A percentile compares a stretch with the other conserved stretches of the same genome.
phyloP scores from a whole-genome alignment of 2,329 filamentous ascomycete genomes.

The Paecilomyces sp. region DNA sequence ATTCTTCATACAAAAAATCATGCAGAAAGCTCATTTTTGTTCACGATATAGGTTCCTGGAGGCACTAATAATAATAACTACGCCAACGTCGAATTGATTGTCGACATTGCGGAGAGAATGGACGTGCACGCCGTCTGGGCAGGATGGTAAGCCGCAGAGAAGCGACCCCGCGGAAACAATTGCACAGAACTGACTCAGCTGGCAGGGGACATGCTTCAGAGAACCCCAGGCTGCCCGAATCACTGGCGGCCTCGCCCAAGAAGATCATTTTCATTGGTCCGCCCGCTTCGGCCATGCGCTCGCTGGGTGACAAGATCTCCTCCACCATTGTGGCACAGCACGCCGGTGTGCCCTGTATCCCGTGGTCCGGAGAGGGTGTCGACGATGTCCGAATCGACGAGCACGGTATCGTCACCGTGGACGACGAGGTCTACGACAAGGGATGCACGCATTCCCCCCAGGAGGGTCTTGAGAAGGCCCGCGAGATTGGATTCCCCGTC shows the following conservation, averaged over 20 bases:
- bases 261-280: slow-evolving; percentile 99
- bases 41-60: slow-evolving; percentile 80
- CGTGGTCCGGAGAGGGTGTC: slow-evolving; percentile 97
- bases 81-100: slow-evolving; percentile 97
- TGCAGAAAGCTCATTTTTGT: slow-evolving; percentile 45
- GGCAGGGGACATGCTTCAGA: slow-evolving; percentile 91
- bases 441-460: slow-evolving; percentile 86
- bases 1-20: background rate
- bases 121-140: slow-evolving; percentile 98
- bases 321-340: slow-evolving; percentile 99
- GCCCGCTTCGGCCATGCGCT: slow-evolving; percentile 96
- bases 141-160: slow-evolving; percentile 65
- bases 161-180: background rate
- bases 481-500: slow-evolving; percentile 92
- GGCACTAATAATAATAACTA: slow-evolving; percentile 99
- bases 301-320: slow-evolving; percentile 98
- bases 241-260: slow-evolving; percentile 88
- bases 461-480: slow-evolving; percentile 80
- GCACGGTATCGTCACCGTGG: slow-evolving; percentile 84
- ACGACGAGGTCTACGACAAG: slow-evolving; percentile 75
- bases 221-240: slow-evolving; percentile 96
- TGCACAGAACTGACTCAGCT: background rate
- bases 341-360: slow-evolving; percentile 91
- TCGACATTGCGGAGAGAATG: slow-evolving; percentile 98
- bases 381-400: slow-evolving; percentile 70